phyloP scores from a whole-genome alignment of 352 stramenopile genomes.

The Phytopythium chamaehyphon region DNA sequence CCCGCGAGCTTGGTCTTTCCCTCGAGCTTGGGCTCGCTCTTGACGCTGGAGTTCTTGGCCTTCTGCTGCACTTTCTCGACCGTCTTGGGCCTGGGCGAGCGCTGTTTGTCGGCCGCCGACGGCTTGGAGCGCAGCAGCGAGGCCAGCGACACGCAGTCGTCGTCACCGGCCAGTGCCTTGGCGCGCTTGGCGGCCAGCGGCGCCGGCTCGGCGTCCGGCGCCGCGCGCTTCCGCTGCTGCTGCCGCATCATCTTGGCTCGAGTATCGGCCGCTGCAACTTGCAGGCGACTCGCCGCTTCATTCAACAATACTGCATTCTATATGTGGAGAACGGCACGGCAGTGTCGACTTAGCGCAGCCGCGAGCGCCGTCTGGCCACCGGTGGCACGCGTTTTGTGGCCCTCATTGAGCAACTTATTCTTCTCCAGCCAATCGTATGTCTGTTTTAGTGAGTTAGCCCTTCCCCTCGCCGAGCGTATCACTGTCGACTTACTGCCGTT shows the following conservation, averaged over 20 bases:
- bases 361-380: background rate
- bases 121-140: conserved; percentile 11
- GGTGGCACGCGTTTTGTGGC: background rate
- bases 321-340: background rate
- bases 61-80: conserved; percentile 15
- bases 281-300: no score
- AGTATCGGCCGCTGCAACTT: no score
- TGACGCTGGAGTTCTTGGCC: conserved; percentile 8
- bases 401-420: conserved; percentile 1
- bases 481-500: background rate
- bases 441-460: no score
- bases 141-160: conserved; percentile 13
- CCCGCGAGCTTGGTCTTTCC: background rate
- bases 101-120: background rate
- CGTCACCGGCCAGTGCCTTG: background rate
- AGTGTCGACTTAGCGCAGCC: background rate
- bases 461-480: background rate
- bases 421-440: no score
- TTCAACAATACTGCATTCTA: no score
- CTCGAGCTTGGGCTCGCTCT: conserved; percentile 2
- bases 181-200: conserved; percentile 15
- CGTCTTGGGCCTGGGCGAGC: conserved; percentile 12
- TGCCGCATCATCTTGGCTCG: background rate
- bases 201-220: conserved; percentile 1
- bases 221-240: conserved; percentile 1